Percentiles rank a stretch among this genome's conserved stretches.
These are phyloP conservation scores for Croton setiger DNA, from an alignment of 441 rosid species.

Conservation along the genomic window DNA sequence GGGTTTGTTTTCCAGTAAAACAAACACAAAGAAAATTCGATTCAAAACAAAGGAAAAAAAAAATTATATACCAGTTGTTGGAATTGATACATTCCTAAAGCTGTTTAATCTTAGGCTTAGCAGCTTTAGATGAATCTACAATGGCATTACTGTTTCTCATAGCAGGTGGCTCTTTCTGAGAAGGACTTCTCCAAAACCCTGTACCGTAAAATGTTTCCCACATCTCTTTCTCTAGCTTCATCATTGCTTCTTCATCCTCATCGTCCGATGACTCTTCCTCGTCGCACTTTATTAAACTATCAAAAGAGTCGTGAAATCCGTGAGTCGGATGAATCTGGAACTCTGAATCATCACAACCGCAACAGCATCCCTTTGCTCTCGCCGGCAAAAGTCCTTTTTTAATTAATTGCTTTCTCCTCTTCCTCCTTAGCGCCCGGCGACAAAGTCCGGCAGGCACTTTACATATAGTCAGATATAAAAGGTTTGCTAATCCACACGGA, in stretches of 20 bases:
- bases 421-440: slow-evolving; percentile 33
- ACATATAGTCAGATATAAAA: slow-evolving; percentile 31
- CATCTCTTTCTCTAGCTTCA: slow-evolving; percentile 70
- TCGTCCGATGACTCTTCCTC: slow-evolving; percentile 26
- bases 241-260: slow-evolving; percentile 42
- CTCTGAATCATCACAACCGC: slow-evolving; percentile 28
- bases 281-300: slow-evolving; percentile 13
- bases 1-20: neutral
- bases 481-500: slow-evolving; percentile 39
- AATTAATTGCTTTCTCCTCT: slow-evolving; percentile 25
- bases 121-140: neutral
- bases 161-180: slow-evolving; percentile 44
- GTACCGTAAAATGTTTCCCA: slow-evolving; percentile 58
- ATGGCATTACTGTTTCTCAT: neutral
- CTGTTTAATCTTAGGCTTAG: slow-evolving; percentile 5
- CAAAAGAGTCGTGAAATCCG: neutral
- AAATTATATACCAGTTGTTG: neutral
- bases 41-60: neutral
- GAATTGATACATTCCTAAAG: neutral
- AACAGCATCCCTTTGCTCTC: slow-evolving; percentile 11
- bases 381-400: slow-evolving; percentile 30
- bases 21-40: neutral
- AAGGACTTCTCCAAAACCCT: slow-evolving; percentile 80
- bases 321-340: slow-evolving; percentile 21
- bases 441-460: slow-evolving; percentile 42